These are phyloP conservation scores for Coprinopsis sp. DNA, from an alignment of 768 basidiomycete genomes.

Conservation along the genomic window DNA sequence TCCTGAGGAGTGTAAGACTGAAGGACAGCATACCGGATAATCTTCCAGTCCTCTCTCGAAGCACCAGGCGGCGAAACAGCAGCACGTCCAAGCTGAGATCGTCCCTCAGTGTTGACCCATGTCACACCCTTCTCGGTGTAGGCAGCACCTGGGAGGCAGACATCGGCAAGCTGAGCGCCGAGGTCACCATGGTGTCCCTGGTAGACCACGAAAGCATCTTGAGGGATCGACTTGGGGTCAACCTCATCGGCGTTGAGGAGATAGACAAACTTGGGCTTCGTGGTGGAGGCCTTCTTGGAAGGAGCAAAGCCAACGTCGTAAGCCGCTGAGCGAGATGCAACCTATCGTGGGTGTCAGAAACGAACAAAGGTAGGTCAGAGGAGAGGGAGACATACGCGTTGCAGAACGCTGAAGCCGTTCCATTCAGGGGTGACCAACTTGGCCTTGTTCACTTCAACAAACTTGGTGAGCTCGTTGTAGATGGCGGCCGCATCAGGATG, in stretches of 20 bases:
- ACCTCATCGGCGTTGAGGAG: conserved; percentile 95
- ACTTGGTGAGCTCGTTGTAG: conserved; percentile 73
- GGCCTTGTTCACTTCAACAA: conserved; percentile 72
- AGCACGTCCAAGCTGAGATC: conserved; percentile 83
- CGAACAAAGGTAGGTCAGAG: conserved; percentile 1
- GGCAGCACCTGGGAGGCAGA: conserved; percentile 86
- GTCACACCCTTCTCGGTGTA: conserved; percentile 89
- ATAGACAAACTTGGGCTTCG: conserved; percentile 92
- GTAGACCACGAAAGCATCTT: conserved; percentile 94
- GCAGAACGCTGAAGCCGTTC: conserved; percentile 92
- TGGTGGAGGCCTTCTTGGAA: conserved; percentile 66
- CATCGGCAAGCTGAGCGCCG: conserved; percentile 96
- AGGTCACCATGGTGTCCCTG: conserved; percentile 98
- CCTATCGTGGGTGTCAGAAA: conserved; percentile 36
- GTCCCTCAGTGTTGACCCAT: conserved; percentile 97
- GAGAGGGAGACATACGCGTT: conserved; percentile 58
- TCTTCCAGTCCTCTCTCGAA: conserved; percentile 96
- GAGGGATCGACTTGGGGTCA: conserved; percentile 81
- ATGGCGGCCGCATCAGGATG: conserved; percentile 78
- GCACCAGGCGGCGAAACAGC: conserved; percentile 96
- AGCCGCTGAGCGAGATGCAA: conserved; percentile 87
- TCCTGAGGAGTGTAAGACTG: background rate
- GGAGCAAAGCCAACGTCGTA: conserved; percentile 95
- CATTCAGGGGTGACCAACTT: conserved; percentile 83
- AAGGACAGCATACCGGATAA: conserved; percentile 60